phyloP scores from a whole-genome alignment of 2,329 filamentous ascomycete genomes.

The Fusarium miscanthi region DNA sequence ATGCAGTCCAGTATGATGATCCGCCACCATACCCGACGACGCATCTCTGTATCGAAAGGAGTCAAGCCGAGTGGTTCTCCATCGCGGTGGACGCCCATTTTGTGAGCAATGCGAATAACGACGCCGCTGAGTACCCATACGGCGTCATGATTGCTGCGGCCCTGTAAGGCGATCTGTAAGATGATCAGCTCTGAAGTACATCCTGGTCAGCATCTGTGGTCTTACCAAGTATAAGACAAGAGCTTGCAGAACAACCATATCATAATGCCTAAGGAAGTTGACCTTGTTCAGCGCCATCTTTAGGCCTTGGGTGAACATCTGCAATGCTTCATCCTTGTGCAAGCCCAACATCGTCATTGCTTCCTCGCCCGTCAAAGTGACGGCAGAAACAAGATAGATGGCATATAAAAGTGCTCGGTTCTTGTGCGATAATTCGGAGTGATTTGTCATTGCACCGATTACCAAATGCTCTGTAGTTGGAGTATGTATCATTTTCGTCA shows the following conservation, averaged over 20 bases:
- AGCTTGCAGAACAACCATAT: slow-evolving; percentile 1
- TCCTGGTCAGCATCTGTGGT: accelerated
- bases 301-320: slow-evolving; percentile 5
- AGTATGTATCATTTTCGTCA: slow-evolving; percentile 7
- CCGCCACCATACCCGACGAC: slow-evolving; percentile 16
- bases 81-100: slow-evolving; percentile 12
- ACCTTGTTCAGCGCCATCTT: slow-evolving; percentile 7
- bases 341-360: not conserved
- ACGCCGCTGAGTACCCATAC: slow-evolving; percentile 12
- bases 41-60: slow-evolving; percentile 5
- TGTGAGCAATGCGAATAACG: slow-evolving; percentile 12
- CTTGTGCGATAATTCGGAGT: not conserved
- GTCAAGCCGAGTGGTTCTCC: not conserved
- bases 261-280: slow-evolving; percentile 8
- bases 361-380: not conserved
- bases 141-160: slow-evolving; percentile 7
- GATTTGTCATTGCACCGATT: slow-evolving; percentile 3
- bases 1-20: slow-evolving; percentile 13
- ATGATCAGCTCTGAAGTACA: accelerated
- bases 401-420: not conserved
- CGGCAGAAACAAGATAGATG: not conserved
- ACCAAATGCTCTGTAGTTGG: slow-evolving; percentile 11
- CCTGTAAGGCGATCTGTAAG: not conserved
- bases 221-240: not conserved
- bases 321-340: not conserved